Percentiles rank a stretch among this genome's conserved stretches.
Conservation (phyloP, 768 basidiomycete species). For the Podaxis sp. region DNA sequence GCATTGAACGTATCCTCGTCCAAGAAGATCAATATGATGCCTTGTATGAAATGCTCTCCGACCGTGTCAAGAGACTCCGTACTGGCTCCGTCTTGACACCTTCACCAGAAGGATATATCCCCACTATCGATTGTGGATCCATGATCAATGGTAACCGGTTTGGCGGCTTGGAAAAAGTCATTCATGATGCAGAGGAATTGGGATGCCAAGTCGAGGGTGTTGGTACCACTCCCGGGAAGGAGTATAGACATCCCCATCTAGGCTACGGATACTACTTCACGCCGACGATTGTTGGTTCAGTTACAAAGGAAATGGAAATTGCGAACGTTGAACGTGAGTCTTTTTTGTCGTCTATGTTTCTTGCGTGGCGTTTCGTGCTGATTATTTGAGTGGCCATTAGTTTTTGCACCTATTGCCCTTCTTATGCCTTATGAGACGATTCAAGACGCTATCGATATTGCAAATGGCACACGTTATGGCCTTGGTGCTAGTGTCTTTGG, state of each 20-base stretch:
- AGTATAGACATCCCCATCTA: constrained; percentile 63
- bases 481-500: constrained; percentile 96
- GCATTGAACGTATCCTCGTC: constrained; percentile 90
- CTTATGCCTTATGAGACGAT: constrained; percentile 82
- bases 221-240: constrained; percentile 40
- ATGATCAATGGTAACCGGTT: constrained; percentile 83
- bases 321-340: constrained; percentile 76
- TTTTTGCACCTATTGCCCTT: constrained; percentile 91
- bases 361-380: constrained; percentile 4
- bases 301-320: constrained; percentile 67
- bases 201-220: constrained; percentile 64
- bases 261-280: constrained; percentile 79
- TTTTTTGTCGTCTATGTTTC: neutral
- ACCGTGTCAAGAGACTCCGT: constrained; percentile 70
- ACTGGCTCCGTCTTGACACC: constrained; percentile 72
- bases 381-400: constrained; percentile 32
- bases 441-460: constrained; percentile 83
- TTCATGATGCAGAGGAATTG: constrained; percentile 61
- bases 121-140: constrained; percentile 79
- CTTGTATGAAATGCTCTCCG: constrained; percentile 61
- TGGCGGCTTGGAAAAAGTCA: constrained; percentile 61
- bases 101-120: constrained; percentile 64
- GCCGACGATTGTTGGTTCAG: constrained; percentile 85
- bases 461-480: constrained; percentile 86
- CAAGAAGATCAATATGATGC: constrained; percentile 75